Evolutionary conservation across 192 early-diverging fungal genomes (phyloP), one percentile per base, ranked within the genome.

Genomic region (Phycomyces blakesleeanus): DNA sequence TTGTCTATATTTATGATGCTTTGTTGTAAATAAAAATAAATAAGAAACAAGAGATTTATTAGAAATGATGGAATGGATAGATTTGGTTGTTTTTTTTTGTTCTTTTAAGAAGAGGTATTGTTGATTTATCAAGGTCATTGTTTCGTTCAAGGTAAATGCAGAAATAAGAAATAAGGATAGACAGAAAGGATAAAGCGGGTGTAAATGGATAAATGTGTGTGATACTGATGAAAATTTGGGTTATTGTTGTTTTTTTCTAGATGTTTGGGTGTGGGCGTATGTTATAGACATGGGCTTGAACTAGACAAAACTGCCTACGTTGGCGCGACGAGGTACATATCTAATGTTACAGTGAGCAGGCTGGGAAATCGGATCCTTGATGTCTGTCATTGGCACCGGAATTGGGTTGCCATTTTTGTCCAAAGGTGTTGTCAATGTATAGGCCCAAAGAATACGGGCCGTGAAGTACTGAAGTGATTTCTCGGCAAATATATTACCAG

Each of bases 401-500:
- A 56, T 26, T 5, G n/a, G 3, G 4, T 56, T 2, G 25, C 55
- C 55, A 7, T 56, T 4, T 8, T 56, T 38, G 25, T 56, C 55
- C 3, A 26, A 5, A 26, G 55, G 26, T 6, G 15, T n/a, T 2
- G 25, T 24, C 7, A 56, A 16, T 16, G 26, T 26, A 14, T 34
- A 56, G n/a, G 4, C n/a, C 55, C 55, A 56, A 18, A 56, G 25
- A 16, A 56, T 7, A 38, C 55, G 55, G n/a, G 55, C 14, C 3
- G 34, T 14, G 4, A 56, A 26, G n/a, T 21, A 56, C 3, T 34
- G 34, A 2, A 56, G 15, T 2, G 55, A 56, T 11, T 56, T 56
- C 24, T 56, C 55, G 24, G 55, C 55, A 56, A 56, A 38, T 4
- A 56, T 2, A 16, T 2, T 5, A 18, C 55, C 55, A 56, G 55